Conservation (phyloP, 768 basidiomycete genomes). For the Phanerochaete carnosa region DNA sequence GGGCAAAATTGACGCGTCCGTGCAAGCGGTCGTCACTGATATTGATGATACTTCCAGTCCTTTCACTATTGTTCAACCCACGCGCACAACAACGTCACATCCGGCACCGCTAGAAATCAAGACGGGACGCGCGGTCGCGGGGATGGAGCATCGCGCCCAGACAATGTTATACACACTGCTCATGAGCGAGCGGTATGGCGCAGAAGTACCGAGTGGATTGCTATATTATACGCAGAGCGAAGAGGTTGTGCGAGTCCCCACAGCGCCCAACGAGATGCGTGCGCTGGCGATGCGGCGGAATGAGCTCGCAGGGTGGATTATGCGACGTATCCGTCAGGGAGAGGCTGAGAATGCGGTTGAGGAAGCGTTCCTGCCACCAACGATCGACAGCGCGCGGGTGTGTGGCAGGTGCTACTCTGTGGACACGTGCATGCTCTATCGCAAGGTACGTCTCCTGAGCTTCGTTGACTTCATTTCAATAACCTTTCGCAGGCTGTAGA, state of each 20-base stretch:
- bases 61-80: conserved; percentile 16
- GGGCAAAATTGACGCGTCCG: conserved; percentile 92
- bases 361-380: conserved; percentile 76
- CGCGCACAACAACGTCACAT: conserved; percentile 26
- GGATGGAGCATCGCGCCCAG: conserved; percentile 94
- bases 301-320: conserved; percentile 77
- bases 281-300: conserved; percentile 82
- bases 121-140: conserved; percentile 74
- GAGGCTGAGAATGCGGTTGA: conserved; percentile 9
- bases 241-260: conserved; percentile 79
- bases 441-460: conserved; percentile 49
- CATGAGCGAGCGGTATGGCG: conserved; percentile 86
- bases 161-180: conserved; percentile 96
- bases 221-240: conserved; percentile 94
- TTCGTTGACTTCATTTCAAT: background rate
- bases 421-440: conserved; percentile 92
- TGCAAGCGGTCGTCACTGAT: conserved; percentile 59
- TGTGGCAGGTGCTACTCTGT: conserved; percentile 82
- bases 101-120: conserved; percentile 93
- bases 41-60: conserved; percentile 22
- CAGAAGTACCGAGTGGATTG: conserved; percentile 75
- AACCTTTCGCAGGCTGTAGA: conserved; percentile 60
- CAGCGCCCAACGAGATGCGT: conserved; percentile 77
- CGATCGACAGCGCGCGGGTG: conserved; percentile 75
- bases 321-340: conserved; percentile 36